Percentiles rank a stretch among this genome's conserved stretches.
phyloP scores from a whole-genome alignment of 2,329 filamentous ascomycete species.

The Ophiocordyceps robertsii region DNA sequence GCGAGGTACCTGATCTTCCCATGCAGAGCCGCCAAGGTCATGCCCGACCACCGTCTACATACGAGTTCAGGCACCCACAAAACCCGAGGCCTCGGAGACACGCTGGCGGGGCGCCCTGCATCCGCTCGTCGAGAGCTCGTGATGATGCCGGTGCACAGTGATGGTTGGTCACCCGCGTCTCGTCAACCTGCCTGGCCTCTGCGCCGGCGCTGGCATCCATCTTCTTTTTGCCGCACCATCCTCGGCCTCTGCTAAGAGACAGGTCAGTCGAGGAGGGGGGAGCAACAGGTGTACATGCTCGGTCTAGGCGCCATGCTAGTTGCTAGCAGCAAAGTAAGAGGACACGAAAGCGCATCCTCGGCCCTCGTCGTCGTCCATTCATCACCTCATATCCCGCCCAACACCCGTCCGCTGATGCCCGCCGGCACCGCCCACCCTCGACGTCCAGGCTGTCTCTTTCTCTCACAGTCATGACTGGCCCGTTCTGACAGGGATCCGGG shows the following conservation, averaged over 20 bases:
- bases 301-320: too few relatives aligned
- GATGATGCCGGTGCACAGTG: not conserved
- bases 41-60: not conserved
- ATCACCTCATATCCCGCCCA: not conserved
- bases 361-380: too few relatives aligned
- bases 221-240: not conserved
- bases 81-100: too few relatives aligned
- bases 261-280: too few relatives aligned
- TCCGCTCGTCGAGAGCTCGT: too few relatives aligned
- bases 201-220: not conserved
- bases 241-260: too few relatives aligned
- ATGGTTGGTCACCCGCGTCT: not conserved
- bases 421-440: not conserved
- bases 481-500: conserved; percentile 1
- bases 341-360: too few relatives aligned
- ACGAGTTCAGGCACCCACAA: not conserved
- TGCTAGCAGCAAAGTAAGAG: too few relatives aligned
- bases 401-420: not conserved
- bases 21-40: not conserved
- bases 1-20: too few relatives aligned
- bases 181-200: not conserved
- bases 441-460: not conserved
- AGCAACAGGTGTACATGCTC: too few relatives aligned
- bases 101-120: too few relatives aligned
- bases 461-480: not conserved